Percentiles rank a stretch among this genome's conserved stretches.
phyloP scores from a whole-genome alignment of 1,284 basidiomycete species.

The Omphalotus olearius region DNA sequence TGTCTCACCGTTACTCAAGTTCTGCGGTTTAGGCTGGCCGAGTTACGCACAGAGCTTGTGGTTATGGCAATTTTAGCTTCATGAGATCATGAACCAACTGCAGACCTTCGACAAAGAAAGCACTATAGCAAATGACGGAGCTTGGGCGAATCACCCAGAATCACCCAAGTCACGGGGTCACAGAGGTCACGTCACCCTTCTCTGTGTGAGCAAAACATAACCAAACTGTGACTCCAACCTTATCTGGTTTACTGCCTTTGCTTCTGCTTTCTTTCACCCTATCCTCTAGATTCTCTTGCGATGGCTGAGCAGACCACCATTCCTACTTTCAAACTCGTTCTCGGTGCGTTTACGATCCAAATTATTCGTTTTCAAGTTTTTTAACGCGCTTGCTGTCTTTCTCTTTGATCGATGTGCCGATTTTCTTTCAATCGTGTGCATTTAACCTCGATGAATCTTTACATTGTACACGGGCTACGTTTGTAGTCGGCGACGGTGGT shows the following conservation, averaged over 20 bases:
- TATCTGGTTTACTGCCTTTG: background rate
- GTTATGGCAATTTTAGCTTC: too few relatives aligned
- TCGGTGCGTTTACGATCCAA: conserved; percentile 56
- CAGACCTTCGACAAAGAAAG: too few relatives aligned
- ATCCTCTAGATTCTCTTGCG: conserved; percentile 19
- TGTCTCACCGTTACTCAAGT: too few relatives aligned
- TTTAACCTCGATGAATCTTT: conserved; percentile 16
- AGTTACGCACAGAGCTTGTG: too few relatives aligned
- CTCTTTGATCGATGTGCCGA: conserved; percentile 22
- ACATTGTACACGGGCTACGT: conserved; percentile 9
- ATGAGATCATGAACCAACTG: too few relatives aligned
- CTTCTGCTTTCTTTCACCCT: conserved; percentile 6
- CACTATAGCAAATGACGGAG: too few relatives aligned
- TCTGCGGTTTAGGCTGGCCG: too few relatives aligned
- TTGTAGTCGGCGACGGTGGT: conserved; percentile 91
- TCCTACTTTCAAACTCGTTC: conserved; percentile 98
- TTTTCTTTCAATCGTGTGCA: conserved; percentile 21
- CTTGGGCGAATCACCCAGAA: background rate
- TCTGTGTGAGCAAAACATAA: background rate
- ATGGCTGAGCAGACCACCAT: conserved; percentile 48
- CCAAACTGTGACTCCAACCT: conserved; percentile 3
- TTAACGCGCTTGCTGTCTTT: conserved; percentile 25
- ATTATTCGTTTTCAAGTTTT: conserved; percentile 7
- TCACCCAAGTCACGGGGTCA: too few relatives aligned
- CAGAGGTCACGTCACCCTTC: too few relatives aligned